Evolutionary conservation across 1,139 yeast genomes (phyloP).

Genomic region (Taiozyma sp.): DNA sequence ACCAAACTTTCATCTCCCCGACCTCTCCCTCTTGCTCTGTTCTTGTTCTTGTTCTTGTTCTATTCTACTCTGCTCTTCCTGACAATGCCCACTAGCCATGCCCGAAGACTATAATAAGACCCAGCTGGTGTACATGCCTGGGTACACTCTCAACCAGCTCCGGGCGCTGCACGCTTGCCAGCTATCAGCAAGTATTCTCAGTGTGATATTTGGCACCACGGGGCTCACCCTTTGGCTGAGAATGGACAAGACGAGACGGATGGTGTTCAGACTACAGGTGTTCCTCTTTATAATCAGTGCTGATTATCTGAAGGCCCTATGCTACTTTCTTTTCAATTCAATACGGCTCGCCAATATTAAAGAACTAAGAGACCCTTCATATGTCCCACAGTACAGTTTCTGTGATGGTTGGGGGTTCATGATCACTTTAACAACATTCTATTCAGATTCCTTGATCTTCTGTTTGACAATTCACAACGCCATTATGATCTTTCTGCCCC

Average conservation of each 20-base stretch:
- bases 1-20: no score
- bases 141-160: conserved; percentile 5
- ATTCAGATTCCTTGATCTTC: conserved; percentile 15
- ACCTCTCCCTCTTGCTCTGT: no score
- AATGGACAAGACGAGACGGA: conserved; percentile 19
- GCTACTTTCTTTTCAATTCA: conserved; percentile 8
- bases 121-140: neutral
- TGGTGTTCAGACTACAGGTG: conserved; percentile 18
- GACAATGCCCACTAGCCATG: neutral
- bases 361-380: neutral
- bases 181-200: conserved; percentile 8
- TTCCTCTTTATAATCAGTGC: conserved; percentile 11
- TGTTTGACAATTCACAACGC: conserved; percentile 18
- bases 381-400: neutral
- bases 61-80: no score
- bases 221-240: conserved; percentile 16
- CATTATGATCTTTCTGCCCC: conserved; percentile 15
- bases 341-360: conserved; percentile 3
- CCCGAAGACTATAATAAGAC: neutral
- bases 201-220: conserved; percentile 12
- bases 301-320: conserved; percentile 17
- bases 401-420: conserved; percentile 21
- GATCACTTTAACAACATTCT: conserved; percentile 6
- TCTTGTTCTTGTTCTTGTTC: no score
- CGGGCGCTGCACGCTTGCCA: conserved; percentile 8